Percentiles rank a stretch among this genome's conserved stretches.
Conservation (phyloP, 2,329 filamentous ascomycete species). For the Sarocladiaceae sp. region DNA sequence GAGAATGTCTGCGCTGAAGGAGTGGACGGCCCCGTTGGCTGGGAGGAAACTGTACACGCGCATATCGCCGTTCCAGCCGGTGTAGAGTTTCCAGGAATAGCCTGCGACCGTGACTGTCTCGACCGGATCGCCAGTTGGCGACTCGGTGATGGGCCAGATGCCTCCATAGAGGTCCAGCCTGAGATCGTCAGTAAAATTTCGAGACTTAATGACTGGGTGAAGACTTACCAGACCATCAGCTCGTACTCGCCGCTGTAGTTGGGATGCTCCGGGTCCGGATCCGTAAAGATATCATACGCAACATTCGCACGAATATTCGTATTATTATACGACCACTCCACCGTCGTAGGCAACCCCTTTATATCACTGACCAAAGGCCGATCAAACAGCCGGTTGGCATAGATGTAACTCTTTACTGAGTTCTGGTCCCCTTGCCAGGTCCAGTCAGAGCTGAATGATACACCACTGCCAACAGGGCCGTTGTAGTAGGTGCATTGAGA, state of each 20-base stretch:
- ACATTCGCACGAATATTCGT: slow-evolving; percentile 51
- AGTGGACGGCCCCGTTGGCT: slow-evolving; percentile 31
- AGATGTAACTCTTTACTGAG: slow-evolving; percentile 41
- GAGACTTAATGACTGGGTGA: too few species aligned
- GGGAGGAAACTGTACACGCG: slow-evolving; percentile 53
- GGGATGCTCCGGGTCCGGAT: slow-evolving; percentile 26
- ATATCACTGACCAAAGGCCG: slow-evolving; percentile 27
- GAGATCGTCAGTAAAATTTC: not conserved
- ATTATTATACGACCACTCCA: slow-evolving; percentile 41
- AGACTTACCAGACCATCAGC: slow-evolving; percentile 63
- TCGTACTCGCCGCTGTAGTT: slow-evolving; percentile 46
- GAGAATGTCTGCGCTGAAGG: slow-evolving; percentile 49
- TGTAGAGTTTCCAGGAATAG: slow-evolving; percentile 51
- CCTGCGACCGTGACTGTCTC: slow-evolving; percentile 43
- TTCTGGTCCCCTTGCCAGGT: slow-evolving; percentile 32
- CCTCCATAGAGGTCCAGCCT: slow-evolving; percentile 54
- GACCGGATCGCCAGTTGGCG: slow-evolving; percentile 36
- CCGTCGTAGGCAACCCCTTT: slow-evolving; percentile 27
- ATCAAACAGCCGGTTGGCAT: slow-evolving; percentile 30
- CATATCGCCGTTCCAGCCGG: slow-evolving; percentile 52
- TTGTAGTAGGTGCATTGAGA: slow-evolving; percentile 37
- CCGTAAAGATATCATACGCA: slow-evolving; percentile 59
- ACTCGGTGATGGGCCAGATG: slow-evolving; percentile 39
- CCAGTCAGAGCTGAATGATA: slow-evolving; percentile 37
- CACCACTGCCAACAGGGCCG: slow-evolving; percentile 23